These are phyloP conservation scores for Volvox carteri DNA, from an alignment of 163 green algal species.

Conservation along the genomic window DNA sequence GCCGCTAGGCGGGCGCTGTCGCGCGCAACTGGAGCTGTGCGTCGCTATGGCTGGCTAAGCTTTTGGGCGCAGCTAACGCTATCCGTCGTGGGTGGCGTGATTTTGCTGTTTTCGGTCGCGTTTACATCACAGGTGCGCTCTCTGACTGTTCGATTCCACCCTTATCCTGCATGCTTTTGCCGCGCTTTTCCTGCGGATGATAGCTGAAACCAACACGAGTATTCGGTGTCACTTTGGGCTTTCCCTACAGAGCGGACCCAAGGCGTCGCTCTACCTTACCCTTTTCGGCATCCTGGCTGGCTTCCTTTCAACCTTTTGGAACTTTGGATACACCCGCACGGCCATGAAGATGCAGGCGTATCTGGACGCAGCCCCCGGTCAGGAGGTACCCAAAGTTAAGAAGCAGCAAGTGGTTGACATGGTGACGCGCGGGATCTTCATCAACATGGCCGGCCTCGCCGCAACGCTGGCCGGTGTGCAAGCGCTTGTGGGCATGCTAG, in stretches of 20 bases:
- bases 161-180: background rate
- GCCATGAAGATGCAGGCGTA: conserved; percentile 81
- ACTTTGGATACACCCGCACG: conserved; percentile 89
- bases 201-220: background rate
- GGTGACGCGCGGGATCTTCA: conserved; percentile 78
- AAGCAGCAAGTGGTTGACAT: conserved; percentile 79
- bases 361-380: conserved; percentile 72
- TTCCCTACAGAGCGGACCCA: conserved; percentile 79
- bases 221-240: background rate
- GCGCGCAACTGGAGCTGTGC: conserved; percentile 67
- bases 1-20: conserved; percentile 60
- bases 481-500: conserved; percentile 87
- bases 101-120: conserved; percentile 93
- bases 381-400: conserved; percentile 72
- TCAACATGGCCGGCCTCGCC: conserved; percentile 88
- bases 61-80: conserved; percentile 94
- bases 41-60: conserved; percentile 87
- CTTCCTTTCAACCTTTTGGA: conserved; percentile 93
- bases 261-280: conserved; percentile 89
- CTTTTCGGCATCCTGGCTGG: conserved; percentile 91
- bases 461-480: conserved; percentile 85
- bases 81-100: conserved; percentile 85
- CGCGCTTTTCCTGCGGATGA: background rate
- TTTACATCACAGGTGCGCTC: conserved; percentile 88
- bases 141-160: background rate